Base-by-base conservation (phyloP, 2,329 filamentous ascomycete genomes). In the Xylariaceae sp. region DNA sequence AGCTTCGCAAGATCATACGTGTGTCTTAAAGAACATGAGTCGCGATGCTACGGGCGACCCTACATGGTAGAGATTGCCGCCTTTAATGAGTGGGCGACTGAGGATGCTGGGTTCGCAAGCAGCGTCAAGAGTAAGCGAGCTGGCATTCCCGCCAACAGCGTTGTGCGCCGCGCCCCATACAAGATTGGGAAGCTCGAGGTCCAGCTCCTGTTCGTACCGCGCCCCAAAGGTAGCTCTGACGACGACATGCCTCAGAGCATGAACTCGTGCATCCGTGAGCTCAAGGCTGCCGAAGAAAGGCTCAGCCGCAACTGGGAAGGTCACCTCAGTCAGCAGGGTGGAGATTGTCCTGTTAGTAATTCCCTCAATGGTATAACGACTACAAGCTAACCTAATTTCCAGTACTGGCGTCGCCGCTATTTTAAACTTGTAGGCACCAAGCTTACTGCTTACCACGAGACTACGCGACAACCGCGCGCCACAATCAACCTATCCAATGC, bases 221-320 rank as follows among this genome's bases (percentile, higher is more conserved):
- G 92, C 64, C 92, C 94, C 4, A 92, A 89, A 76, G 88, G 87
- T 42, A 80, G 85, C 29, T 85, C 84, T 47, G 94, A 97, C 60
- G 92, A 96, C 15, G 92, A 97, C 63, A 96, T 99, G 90, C 94
- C 94, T 51, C 97, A 97, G 84, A 96, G 92, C 76, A 96, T 99
- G 92, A 95, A 94, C 72, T 88, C 89, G 41, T 96, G 91, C 70
- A 88, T 97, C 63, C 83, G 94, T 16, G 94, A 97, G 74, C 85
- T 99, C 74, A 89, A 88, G 72, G 89, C 92, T 49, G 91, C 92
- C 1, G 91, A 96, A 69, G 87, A 88, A 69, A 80, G 88, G 57
- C 81, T 88, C 58, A 80, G 86, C 46, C 84, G 87, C 58, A 87
- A 84, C 63, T 95, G 83, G 78, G 92, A 99, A 71, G 92, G 94